Evolutionary conservation across 2,329 filamentous ascomycete genomes (phyloP), one percentile per base, ranked within the genome.

Genomic region (Tolypocladium endophyticum): DNA sequence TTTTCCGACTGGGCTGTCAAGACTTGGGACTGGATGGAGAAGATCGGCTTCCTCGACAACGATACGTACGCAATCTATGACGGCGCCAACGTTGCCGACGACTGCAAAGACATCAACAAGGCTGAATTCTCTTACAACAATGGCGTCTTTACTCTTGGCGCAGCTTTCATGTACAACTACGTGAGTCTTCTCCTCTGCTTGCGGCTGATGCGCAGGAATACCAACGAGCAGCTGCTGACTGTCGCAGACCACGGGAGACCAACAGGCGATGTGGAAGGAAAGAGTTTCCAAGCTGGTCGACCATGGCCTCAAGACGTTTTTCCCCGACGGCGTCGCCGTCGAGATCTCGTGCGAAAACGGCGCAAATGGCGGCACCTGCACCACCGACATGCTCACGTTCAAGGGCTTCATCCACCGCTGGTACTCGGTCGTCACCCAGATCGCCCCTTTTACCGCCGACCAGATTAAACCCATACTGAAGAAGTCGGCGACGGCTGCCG

Each of bases 1-100:
- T 90, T 90, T 65, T 75, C 78, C 2, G 76, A 85, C 7, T 86
- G 84, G 78, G 87, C 87, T 1, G 78, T 80, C 60, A 83, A 81
- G 67, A 79, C 80, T 0, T 90, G 81, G 75, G 77, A 89, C 50
- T 87, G 88, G 83, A 78, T 84, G 18, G 70, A 70, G 39, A 67
- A 68, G 3, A 74, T 87, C 2, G 80, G 81, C 3, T 81, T 87
- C 62, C 79, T 92, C 58, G 82, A 87, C 62, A 76, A 77, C 43
- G 70, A 79, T 4, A 74, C 81, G 1, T 87, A 82, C 66, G 81
- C 85, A 61, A 76, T 87, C 45, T 84, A 79, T 60, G 86, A 88
- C 61, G 85, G 85, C 16, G 79, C 75, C 7, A 74, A 82, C 61
- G 76, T 80, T 16, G 70, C 70, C 38, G 71, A 73, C 38, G 80